Base-by-base conservation (phyloP, 371 early-diverging fungal species). In the Umbelopsis sp. region DNA sequence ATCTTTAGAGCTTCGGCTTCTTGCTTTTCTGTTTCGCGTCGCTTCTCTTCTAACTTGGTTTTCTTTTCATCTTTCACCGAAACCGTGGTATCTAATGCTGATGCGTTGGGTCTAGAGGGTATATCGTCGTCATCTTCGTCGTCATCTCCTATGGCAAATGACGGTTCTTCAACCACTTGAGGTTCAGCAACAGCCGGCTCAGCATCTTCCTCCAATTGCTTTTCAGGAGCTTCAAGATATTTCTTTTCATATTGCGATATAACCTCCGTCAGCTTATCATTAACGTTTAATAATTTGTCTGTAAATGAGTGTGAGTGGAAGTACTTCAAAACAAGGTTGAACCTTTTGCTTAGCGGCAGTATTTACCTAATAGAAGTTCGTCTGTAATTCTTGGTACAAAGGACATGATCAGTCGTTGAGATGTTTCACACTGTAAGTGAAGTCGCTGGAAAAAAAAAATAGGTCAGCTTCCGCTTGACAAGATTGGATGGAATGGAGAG, bases 91-190 rank as follows among this genome's bases (percentile, higher is more conserved):
- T 65, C 63, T 10, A 46, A 38, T 1, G 37, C n/a, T 16, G 11
- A 32, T 38, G 68, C 25, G 50, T 57, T 50, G 10, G 52, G 66
- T 62, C 66, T 24, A 63, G 57, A 20, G n/a, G 50, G 53, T 35
- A 70, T 41, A 20, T 71, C 73, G 52, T 76, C 76, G 7, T 83
- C 81, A 25, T 77, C 78, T 4, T 85, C 87, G 44, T 87, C 88
- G 16, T 80, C 84, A 64, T 86, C 86, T 9, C 83, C 85, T 41
- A 87, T 74, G 67, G 81, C 79, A 72, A 87, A 86, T 0, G 87
- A 78, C 8, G 73, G 70, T 50, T 69, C 65, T 51, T 69, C 46
- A 6, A 63, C 11, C 35, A 70, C 16, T 29, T 50, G 44, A n/a
- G 63, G 22, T 38, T 25, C 63, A 22, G 20, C 65, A 38, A 63